Conservation (phyloP, 441 rosid species). For the Jatropha podagrica region DNA sequence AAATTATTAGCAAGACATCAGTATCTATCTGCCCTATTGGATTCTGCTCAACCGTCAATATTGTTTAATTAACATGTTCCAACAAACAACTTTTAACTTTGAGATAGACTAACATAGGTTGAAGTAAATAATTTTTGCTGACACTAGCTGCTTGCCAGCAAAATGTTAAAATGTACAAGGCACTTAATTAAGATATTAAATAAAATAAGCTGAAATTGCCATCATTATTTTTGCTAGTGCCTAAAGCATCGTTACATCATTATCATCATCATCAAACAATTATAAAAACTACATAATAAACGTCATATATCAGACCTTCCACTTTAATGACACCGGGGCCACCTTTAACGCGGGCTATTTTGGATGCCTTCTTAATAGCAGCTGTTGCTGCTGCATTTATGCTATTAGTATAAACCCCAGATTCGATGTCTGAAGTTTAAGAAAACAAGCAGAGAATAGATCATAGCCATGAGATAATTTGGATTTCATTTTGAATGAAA, state of each 20-base stretch:
- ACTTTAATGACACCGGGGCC: constrained; percentile 38
- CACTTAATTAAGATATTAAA: not conserved
- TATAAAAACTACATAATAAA: constrained; percentile 9
- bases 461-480: constrained; percentile 13
- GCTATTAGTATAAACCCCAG: constrained; percentile 34
- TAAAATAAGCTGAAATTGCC: not conserved
- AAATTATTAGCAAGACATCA: not conserved
- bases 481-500: not conserved
- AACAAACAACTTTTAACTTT: not conserved
- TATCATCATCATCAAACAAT: constrained; percentile 6
- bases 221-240: not conserved
- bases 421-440: constrained; percentile 39
- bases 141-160: not conserved
- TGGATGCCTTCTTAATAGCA: constrained; percentile 45
- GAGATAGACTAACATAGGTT: not conserved
- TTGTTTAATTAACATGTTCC: not conserved
- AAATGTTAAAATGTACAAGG: not conserved
- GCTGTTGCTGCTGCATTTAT: constrained; percentile 27
- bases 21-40: not conserved
- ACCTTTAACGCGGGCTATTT: constrained; percentile 44
- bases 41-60: not conserved
- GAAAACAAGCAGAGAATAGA: constrained; percentile 20
- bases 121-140: not conserved
- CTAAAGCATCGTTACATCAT: not conserved
- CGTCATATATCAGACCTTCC: constrained; percentile 39